Percentiles rank a stretch among this genome's conserved stretches.
Conservation (phyloP, 2,329 filamentous ascomycete species). For the Penicillium hordei region DNA sequence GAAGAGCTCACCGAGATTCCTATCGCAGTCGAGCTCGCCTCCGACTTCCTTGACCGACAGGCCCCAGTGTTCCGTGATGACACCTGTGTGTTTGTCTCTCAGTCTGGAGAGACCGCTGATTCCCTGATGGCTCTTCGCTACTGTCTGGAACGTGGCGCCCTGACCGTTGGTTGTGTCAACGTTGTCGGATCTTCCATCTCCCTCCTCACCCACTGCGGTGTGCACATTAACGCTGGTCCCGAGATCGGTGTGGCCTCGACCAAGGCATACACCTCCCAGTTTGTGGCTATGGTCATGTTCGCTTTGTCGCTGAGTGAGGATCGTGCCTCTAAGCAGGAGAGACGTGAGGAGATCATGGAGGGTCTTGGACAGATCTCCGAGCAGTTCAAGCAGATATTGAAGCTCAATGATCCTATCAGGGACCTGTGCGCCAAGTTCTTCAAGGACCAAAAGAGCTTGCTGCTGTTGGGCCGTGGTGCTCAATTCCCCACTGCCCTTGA, state of each 20-base stretch:
- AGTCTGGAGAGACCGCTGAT: constrained; percentile 97
- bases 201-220: constrained; percentile 97
- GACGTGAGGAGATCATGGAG: constrained; percentile 94
- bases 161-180: constrained; percentile 98
- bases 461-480: constrained; percentile 89
- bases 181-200: constrained; percentile 98
- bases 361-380: constrained; percentile 82
- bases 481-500: constrained; percentile 95
- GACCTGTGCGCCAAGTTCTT: constrained; percentile 86
- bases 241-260: constrained; percentile 99
- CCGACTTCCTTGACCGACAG: constrained; percentile 94
- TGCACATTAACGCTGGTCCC: constrained; percentile 97
- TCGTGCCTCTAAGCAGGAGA: constrained; percentile 87
- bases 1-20: constrained; percentile 98
- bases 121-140: constrained; percentile 96
- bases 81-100: constrained; percentile 97
- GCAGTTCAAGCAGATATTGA: constrained; percentile 88
- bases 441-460: constrained; percentile 94
- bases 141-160: constrained; percentile 93
- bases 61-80: constrained; percentile 99
- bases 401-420: constrained; percentile 93
- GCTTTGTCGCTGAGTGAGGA: constrained; percentile 94
- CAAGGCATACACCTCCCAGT: constrained; percentile 99
- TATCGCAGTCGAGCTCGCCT: constrained; percentile 93
- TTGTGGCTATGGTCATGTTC: constrained; percentile 99